Evolutionary conservation across 305 asterid species (phyloP).

Genomic region (Caryopteris hybrid): DNA sequence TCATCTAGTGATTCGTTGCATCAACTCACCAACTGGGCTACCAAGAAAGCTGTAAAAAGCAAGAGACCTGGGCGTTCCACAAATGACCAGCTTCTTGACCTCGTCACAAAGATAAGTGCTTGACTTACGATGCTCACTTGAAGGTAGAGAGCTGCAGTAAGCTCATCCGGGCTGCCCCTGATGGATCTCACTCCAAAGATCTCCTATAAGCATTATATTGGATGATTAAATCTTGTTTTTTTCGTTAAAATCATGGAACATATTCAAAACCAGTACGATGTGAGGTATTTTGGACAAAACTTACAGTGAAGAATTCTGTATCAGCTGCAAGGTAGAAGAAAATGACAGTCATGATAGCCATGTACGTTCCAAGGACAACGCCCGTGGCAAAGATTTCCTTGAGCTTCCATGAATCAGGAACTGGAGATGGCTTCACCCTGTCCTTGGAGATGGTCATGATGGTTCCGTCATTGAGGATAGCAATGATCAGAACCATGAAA

Average conservation of each 20-base stretch:
- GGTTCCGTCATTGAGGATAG: slow-evolving; percentile 65
- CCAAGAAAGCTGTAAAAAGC: slow-evolving; percentile 47
- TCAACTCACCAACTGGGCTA: slow-evolving; percentile 49
- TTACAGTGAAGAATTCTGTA: slow-evolving; percentile 43
- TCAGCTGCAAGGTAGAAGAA: slow-evolving; percentile 57
- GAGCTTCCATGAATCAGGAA: slow-evolving; percentile 72
- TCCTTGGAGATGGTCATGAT: slow-evolving; percentile 76
- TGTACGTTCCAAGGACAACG: slow-evolving; percentile 54
- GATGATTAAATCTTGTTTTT: neutral
- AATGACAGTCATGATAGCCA: slow-evolving; percentile 56
- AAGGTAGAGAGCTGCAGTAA: slow-evolving; percentile 64
- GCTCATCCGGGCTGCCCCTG: slow-evolving; percentile 36
- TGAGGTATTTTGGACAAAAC: neutral
- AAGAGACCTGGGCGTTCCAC: slow-evolving; percentile 59
- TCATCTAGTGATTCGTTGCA: neutral
- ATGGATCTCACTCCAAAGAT: slow-evolving; percentile 34
- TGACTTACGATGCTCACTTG: slow-evolving; percentile 71
- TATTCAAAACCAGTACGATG: neutral
- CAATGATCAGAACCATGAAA: slow-evolving; percentile 64
- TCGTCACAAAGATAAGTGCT: slow-evolving; percentile 60
- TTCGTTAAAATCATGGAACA: neutral
- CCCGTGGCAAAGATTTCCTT: slow-evolving; percentile 68
- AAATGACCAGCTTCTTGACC: slow-evolving; percentile 66
- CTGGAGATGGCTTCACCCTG: slow-evolving; percentile 63
- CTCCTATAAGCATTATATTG: slow-evolving; percentile 11